These are phyloP conservation scores for Curvularia eragrostidis DNA, from an alignment of 2,329 filamentous ascomycete species.

Conservation along the genomic window DNA sequence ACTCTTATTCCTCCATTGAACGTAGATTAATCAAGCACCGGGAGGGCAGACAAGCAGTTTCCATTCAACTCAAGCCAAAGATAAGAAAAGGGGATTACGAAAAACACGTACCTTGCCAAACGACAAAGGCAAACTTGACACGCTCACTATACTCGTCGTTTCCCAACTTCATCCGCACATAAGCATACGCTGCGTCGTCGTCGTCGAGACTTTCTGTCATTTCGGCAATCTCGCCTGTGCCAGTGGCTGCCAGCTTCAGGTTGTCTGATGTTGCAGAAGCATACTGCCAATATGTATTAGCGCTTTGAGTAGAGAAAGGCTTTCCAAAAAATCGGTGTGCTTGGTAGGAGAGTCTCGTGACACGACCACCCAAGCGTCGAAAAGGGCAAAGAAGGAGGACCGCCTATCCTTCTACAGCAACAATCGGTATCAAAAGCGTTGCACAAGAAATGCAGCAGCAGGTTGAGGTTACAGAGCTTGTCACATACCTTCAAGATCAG, in stretches of 20 bases:
- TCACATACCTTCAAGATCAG: constrained; percentile 67
- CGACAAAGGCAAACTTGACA: constrained; percentile 71
- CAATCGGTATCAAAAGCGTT: neutral
- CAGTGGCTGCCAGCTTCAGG: constrained; percentile 64
- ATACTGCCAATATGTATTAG: constrained; percentile 18
- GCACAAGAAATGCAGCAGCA: neutral
- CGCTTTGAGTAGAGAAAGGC: neutral
- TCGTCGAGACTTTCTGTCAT: constrained; percentile 64
- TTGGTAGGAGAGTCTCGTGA: neutral
- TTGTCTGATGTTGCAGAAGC: constrained; percentile 60
- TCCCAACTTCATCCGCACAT: constrained; percentile 65
- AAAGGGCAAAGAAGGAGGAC: neutral
- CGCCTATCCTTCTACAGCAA: neutral
- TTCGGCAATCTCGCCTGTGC: constrained; percentile 66
- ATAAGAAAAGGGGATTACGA: neutral
- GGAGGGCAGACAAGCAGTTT: neutral
- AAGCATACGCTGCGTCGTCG: constrained; percentile 69
- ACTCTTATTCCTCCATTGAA: neutral
- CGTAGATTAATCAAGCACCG: neutral
- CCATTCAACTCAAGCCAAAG: neutral
- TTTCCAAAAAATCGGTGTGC: neutral
- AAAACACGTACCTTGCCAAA: constrained; percentile 68
- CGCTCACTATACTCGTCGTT: constrained; percentile 73
- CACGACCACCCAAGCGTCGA: neutral
- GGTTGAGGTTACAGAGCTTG: neutral